Base-by-base conservation (phyloP, 2,329 filamentous ascomycete genomes). In the Dryadomyces quercivorus region DNA sequence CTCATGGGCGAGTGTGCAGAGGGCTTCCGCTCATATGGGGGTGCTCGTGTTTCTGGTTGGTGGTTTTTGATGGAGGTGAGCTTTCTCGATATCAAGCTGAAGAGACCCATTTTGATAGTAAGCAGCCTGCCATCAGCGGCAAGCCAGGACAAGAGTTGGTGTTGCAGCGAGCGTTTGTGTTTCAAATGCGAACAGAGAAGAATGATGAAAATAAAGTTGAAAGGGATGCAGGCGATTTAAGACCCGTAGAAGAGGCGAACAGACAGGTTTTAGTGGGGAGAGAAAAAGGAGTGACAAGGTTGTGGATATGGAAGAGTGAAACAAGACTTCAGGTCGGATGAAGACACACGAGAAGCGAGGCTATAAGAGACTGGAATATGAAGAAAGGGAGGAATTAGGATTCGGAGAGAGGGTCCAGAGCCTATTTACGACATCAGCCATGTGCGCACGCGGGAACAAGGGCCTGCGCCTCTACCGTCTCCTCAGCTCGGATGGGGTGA, bases 81-180 rank as follows among this genome's bases (percentile, higher is more conserved):
- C 51, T 61, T 65, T 46, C 57, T 61, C 5, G 61, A 58, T 40
- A 68, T 50, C 38, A 68, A 63, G 59, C 62, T 64, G 48, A 68
- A 56, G 53, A 68, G 58, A 53, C 66, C 66, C 66, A 68, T 68
- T 50, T 50, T 60, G 50, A 46, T 49, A 12, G 44, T 43, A 47
- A 42, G n/a, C 22, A 38, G 47, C 44, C 56, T 61, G 58, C 59
- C 59, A 60, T 61, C 57, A 21, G 54, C 50, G 42, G 56, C 47
- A 50, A 56, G 48, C 3, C 5, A 21, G 15, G 21, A 18, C 36
- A 15, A 40, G 36, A 40, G 6, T 40, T 15, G 36, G 36, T 3
- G 15, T 16, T 44, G 42, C 15, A 44, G 42, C 26, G 26, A 31
- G 8, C 26, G 26, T 31, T 31, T 31, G 8, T 31, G 26, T 31